A percentile compares a stretch with the other conserved stretches of the same genome.
Conservation (phyloP, 352 stramenopile genomes). For the Phytophthora aleatoria region DNA sequence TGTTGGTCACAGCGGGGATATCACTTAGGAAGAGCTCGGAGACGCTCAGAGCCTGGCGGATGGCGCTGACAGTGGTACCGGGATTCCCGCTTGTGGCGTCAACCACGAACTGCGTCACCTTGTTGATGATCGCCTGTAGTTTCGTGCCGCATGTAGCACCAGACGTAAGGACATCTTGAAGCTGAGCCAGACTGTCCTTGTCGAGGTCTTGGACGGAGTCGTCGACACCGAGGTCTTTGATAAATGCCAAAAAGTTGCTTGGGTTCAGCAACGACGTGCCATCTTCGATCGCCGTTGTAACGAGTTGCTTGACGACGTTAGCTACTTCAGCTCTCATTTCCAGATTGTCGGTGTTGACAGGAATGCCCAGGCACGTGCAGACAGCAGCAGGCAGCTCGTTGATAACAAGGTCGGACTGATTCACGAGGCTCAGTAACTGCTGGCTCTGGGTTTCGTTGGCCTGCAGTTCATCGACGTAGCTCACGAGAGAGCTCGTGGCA, state of each 20-base stretch:
- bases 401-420: conserved; percentile 30
- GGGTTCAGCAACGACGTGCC: conserved; percentile 21
- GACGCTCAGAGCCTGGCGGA: conserved; percentile 42
- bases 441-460: conserved; percentile 22
- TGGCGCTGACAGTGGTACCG: conserved; percentile 32
- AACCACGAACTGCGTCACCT: conserved; percentile 42
- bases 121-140: conserved; percentile 45
- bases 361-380: conserved; percentile 51
- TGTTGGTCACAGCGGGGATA: conserved; percentile 48
- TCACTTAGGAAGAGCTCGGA: conserved; percentile 54
- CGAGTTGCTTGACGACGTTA: conserved; percentile 32
- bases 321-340: conserved; percentile 34
- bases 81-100: conserved; percentile 36
- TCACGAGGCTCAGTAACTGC: conserved; percentile 50
- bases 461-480: conserved; percentile 43
- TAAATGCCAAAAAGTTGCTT: conserved; percentile 32
- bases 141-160: conserved; percentile 44
- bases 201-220: conserved; percentile 35
- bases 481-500: conserved; percentile 39
- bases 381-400: conserved; percentile 40
- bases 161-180: conserved; percentile 37
- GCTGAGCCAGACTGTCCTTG: conserved; percentile 19
- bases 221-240: conserved; percentile 26
- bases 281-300: conserved; percentile 38
- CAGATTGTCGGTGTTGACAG: conserved; percentile 23